A percentile compares a stretch with the other conserved stretches of the same genome.
These are phyloP conservation scores for Colletotrichum tamarilloi DNA, from an alignment of 2,329 filamentous ascomycete species.

Conservation along the genomic window DNA sequence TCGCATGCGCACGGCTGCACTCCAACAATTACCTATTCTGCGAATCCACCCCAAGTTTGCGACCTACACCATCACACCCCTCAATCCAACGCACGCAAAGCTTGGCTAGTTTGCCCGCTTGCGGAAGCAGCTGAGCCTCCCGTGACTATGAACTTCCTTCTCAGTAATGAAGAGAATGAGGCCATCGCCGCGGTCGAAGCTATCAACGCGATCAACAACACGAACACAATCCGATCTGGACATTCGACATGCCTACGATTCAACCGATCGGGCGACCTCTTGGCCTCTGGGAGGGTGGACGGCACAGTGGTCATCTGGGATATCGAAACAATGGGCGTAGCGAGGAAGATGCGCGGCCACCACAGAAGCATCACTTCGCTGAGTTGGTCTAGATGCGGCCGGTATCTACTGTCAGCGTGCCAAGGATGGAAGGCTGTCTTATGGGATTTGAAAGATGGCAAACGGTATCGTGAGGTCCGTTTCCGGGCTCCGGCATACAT, in stretches of 20 bases:
- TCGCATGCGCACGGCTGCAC: slow-evolving; percentile 24
- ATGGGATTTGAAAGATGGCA: slow-evolving; percentile 83
- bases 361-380: slow-evolving; percentile 93
- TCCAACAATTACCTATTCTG: not conserved
- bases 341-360: slow-evolving; percentile 92
- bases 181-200: slow-evolving; percentile 36
- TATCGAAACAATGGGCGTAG: slow-evolving; percentile 96
- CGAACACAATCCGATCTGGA: slow-evolving; percentile 82
- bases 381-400: slow-evolving; percentile 93
- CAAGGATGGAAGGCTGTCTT: slow-evolving; percentile 97
- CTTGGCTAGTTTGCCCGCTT: not conserved
- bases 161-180: slow-evolving; percentile 62
- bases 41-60: not conserved
- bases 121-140: not conserved
- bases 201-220: slow-evolving; percentile 66
- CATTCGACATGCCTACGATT: slow-evolving; percentile 81
- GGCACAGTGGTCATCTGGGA: slow-evolving; percentile 97
- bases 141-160: slow-evolving; percentile 65
- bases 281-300: slow-evolving; percentile 93
- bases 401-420: slow-evolving; percentile 91
- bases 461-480: slow-evolving; percentile 83
- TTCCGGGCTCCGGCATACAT: slow-evolving; percentile 96
- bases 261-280: slow-evolving; percentile 92
- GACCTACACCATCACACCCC: not conserved
- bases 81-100: too few species aligned